Percentiles rank a stretch among this genome's conserved stretches.
Conservation (phyloP, 2,329 filamentous ascomycete species). For the Pseudogymnoascus pannorum region DNA sequence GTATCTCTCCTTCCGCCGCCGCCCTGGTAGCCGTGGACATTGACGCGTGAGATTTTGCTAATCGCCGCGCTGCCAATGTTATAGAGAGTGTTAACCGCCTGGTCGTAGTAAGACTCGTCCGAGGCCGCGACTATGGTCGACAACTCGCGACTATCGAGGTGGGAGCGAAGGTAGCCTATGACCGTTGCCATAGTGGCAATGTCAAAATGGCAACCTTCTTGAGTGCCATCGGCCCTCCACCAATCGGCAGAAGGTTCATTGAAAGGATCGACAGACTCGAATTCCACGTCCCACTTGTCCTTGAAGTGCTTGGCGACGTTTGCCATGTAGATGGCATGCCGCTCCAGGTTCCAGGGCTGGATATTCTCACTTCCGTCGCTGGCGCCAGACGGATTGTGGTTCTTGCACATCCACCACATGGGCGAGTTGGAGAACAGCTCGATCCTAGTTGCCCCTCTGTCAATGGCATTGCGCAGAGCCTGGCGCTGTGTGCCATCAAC, state of each 20-base stretch:
- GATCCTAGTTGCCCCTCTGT: conserved; percentile 31
- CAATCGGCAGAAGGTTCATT: conserved; percentile 35
- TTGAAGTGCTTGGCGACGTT: conserved; percentile 33
- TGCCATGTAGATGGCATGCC: conserved; percentile 36
- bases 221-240: conserved; percentile 35
- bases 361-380: conserved; percentile 34
- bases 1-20: conserved; percentile 28
- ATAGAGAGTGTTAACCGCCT: conserved; percentile 30
- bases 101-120: conserved; percentile 36
- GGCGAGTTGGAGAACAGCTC: conserved; percentile 37
- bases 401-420: conserved; percentile 39
- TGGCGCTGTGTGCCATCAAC: conserved; percentile 34
- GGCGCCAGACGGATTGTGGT: conserved; percentile 36
- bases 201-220: conserved; percentile 42
- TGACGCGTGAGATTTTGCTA: conserved; percentile 30
- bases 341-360: conserved; percentile 31
- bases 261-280: conserved; percentile 35
- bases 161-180: conserved; percentile 27
- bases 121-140: conserved; percentile 31
- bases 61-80: conserved; percentile 25
- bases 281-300: conserved; percentile 33
- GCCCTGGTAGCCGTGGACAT: conserved; percentile 39
- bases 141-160: conserved; percentile 31
- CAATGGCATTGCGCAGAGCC: conserved; percentile 33
- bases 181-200: conserved; percentile 31